Base-by-base conservation (phyloP, 2,329 filamentous ascomycete species). In the Diaporthe vaccinii region DNA sequence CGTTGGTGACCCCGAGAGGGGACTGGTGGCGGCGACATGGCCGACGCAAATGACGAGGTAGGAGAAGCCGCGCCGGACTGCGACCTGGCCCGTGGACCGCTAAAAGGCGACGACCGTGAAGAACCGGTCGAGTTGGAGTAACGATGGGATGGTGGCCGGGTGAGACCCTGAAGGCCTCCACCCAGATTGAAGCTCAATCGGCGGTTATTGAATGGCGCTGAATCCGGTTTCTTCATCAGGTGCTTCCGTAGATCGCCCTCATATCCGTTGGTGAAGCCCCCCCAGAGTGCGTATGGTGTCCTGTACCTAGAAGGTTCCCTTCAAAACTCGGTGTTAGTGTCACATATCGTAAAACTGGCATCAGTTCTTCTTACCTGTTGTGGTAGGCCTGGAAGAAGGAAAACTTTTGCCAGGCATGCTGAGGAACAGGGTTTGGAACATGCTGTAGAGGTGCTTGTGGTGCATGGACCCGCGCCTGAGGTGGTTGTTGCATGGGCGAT, bases 251-350 rank as follows among this genome's bases (percentile, higher is more conserved):
- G 76, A 65, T 87, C 88, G 28, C 88, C 89, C 80, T 91, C 89
- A 74, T 91, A 91, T 6, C 89, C 90, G 76, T 92, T 92, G 46
- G 88, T 90, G 78, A 92, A 92, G 0, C 90, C 91, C 34, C 89
- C 88, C 83, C 84, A 86, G 2, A 86, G 84, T 22, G 88, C 86
- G 79, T 92, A 93, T 1, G 91, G 91, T 6, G 89, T 91, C 68
- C 89, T 87, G 75, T 93, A 92, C 72, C 88, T 88, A 10, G 87
- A 85, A 8, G 88, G 84, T 75, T 90, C 88, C 82, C 89, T 90
- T 76, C 3, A 49, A 6, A n/a, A 36, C 17, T 62, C 12, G 12
- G 67, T 82, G 58, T 74, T 51, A 76, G 71, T 49, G 36, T 15
- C 46, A 9, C 8, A 0, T 49, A 4, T 14, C 12, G 46, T 31